Evolutionary conservation across 2,329 filamentous ascomycete species (phyloP).

Genomic region (Pseudogymnoascus sp.): DNA sequence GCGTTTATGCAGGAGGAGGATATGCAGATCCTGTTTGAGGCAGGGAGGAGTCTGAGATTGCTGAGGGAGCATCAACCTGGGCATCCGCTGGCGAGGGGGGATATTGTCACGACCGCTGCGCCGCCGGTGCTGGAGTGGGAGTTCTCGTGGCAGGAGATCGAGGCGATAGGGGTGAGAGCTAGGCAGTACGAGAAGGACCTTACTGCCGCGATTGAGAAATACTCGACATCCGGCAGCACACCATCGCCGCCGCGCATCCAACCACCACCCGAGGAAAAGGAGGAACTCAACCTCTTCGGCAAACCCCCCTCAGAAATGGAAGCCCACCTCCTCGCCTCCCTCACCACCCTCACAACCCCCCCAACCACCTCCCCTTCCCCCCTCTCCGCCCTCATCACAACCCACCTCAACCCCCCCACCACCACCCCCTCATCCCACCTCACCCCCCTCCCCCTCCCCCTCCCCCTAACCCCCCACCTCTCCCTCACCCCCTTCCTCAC

Average conservation of each 20-base stretch:
- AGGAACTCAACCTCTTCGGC: slow-evolving; percentile 38
- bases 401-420: slow-evolving; percentile 23
- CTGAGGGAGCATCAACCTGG: slow-evolving; percentile 61
- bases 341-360: slow-evolving; percentile 36
- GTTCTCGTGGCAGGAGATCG: slow-evolving; percentile 63
- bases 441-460: slow-evolving; percentile 52
- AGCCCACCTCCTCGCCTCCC: slow-evolving; percentile 41
- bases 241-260: background rate
- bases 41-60: slow-evolving; percentile 66
- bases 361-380: background rate
- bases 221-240: slow-evolving; percentile 10
- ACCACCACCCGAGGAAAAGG: background rate
- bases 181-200: slow-evolving; percentile 41
- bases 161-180: slow-evolving; percentile 53
- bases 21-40: slow-evolving; percentile 66
- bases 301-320: slow-evolving; percentile 39
- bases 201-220: slow-evolving; percentile 25
- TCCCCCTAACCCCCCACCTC: slow-evolving; percentile 59
- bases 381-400: slow-evolving; percentile 19
- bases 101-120: slow-evolving; percentile 36
- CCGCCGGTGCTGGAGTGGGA: slow-evolving; percentile 58
- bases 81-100: slow-evolving; percentile 55
- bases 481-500: slow-evolving; percentile 78
- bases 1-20: slow-evolving; percentile 64
- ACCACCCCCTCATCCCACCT: background rate